These are phyloP conservation scores for Rhizophagus sp. DNA, from an alignment of 192 early-diverging fungal genomes.

Conservation along the genomic window DNA sequence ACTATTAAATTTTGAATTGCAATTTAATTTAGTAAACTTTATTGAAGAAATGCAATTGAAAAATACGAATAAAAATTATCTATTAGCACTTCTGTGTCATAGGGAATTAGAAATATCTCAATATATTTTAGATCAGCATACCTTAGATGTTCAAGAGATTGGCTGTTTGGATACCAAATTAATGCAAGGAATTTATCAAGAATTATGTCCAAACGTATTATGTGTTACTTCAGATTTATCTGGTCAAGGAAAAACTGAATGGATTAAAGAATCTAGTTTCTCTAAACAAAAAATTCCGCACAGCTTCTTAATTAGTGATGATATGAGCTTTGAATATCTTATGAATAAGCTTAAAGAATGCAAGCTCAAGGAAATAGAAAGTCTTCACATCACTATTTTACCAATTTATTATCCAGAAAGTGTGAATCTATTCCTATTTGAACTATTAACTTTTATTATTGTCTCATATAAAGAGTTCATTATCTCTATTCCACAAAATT, in stretches of 20 bases:
- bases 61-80: neutral
- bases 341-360: slow-evolving; percentile 21
- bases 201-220: slow-evolving; percentile 28
- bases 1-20: slow-evolving; percentile 25
- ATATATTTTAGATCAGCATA: slow-evolving; percentile 31
- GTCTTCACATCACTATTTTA: neutral
- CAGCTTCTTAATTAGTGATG: slow-evolving; percentile 16
- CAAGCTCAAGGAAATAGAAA: neutral
- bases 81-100: slow-evolving; percentile 20
- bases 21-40: slow-evolving; percentile 27
- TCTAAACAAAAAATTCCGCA: neutral
- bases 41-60: slow-evolving; percentile 8
- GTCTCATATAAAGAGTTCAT: neutral
- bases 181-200: slow-evolving; percentile 10
- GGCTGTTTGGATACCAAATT: neutral
- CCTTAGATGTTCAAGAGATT: neutral
- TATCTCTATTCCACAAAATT: neutral
- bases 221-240: slow-evolving; percentile 26
- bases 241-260: slow-evolving; percentile 31
- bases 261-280: slow-evolving; percentile 15
- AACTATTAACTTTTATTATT: slow-evolving; percentile 18
- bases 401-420: neutral
- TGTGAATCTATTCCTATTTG: slow-evolving; percentile 19
- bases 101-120: slow-evolving; percentile 16
- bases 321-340: slow-evolving; percentile 5